Evolutionary conservation across 2,329 filamentous ascomycete species (phyloP).

Genomic region (Colletotrichum lentis): DNA sequence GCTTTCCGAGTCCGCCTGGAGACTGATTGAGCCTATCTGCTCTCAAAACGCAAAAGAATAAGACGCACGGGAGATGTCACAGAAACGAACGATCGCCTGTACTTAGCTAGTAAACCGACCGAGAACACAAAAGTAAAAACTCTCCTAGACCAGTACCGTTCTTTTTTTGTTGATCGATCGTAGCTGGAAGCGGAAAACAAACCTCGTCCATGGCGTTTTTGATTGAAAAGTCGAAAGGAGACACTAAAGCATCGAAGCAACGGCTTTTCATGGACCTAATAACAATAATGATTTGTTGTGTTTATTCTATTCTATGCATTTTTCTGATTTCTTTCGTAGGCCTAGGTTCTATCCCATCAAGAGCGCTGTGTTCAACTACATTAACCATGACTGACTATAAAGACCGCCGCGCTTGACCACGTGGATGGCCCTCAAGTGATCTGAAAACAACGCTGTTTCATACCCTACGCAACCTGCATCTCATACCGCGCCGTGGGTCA

Average conservation of each 20-base stretch:
- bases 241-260: neutral
- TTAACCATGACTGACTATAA: neutral
- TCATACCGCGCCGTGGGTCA: neutral
- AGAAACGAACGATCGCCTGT: neutral
- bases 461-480: neutral
- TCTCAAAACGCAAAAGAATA: neutral
- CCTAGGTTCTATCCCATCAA: slow-evolving; percentile 16
- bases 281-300: neutral
- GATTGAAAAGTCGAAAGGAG: neutral
- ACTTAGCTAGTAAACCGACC: neutral
- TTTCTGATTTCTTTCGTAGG: neutral
- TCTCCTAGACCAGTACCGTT: too few relatives aligned
- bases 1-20: neutral
- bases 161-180: too few relatives aligned
- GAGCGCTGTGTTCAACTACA: neutral
- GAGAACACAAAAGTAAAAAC: neutral
- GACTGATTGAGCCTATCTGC: neutral
- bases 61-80: neutral
- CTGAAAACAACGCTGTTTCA: neutral
- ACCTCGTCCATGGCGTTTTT: too few relatives aligned
- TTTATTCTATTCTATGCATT: slow-evolving; percentile 1
- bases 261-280: neutral
- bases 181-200: too few relatives aligned
- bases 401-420: neutral
- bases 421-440: neutral